phyloP scores from a whole-genome alignment of 2,329 filamentous ascomycete genomes.

The Ascochyta viciae-villosae region DNA sequence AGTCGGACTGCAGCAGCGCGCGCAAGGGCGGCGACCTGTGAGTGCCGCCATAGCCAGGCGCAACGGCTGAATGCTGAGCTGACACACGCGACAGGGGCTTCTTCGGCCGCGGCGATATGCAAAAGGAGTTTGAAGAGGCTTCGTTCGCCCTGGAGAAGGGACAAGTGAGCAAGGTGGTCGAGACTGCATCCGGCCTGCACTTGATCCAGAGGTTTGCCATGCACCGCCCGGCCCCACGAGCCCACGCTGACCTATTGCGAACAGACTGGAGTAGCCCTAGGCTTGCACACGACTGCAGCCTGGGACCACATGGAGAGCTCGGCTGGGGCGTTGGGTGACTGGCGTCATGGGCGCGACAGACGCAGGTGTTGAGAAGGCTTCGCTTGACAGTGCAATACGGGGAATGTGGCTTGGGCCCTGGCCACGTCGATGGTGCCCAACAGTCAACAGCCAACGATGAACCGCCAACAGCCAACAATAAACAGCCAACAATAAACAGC shows the following conservation, averaged over 20 bases:
- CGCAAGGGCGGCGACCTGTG: constrained; percentile 89
- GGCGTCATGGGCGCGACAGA: not conserved
- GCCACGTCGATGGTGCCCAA: constrained; percentile 19
- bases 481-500: too few relatives aligned
- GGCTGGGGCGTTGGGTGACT: not conserved
- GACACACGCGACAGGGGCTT: constrained; percentile 67
- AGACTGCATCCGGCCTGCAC: constrained; percentile 93
- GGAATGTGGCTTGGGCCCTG: constrained; percentile 19
- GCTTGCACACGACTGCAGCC: constrained; percentile 1
- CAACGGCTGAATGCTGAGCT: constrained; percentile 4
- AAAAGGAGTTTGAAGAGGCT: constrained; percentile 97
- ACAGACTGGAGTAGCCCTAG: constrained; percentile 15
- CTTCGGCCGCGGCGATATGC: constrained; percentile 95
- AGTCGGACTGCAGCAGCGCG: constrained; percentile 95
- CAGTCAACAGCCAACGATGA: not conserved
- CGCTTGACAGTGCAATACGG: constrained; percentile 14
- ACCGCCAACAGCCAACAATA: too few relatives aligned
- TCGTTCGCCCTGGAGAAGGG: constrained; percentile 89
- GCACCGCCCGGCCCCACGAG: not conserved
- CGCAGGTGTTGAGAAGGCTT: constrained; percentile 17
- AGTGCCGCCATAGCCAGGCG: constrained; percentile 42
- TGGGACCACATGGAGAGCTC: constrained; percentile 6
- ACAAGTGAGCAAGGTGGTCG: constrained; percentile 84
- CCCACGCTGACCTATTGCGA: constrained; percentile 8
- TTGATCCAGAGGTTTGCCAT: constrained; percentile 84